Evolutionary conservation across 495 filamentous ascomycete species (phyloP).

Genomic region (Talaromyces ruber): DNA sequence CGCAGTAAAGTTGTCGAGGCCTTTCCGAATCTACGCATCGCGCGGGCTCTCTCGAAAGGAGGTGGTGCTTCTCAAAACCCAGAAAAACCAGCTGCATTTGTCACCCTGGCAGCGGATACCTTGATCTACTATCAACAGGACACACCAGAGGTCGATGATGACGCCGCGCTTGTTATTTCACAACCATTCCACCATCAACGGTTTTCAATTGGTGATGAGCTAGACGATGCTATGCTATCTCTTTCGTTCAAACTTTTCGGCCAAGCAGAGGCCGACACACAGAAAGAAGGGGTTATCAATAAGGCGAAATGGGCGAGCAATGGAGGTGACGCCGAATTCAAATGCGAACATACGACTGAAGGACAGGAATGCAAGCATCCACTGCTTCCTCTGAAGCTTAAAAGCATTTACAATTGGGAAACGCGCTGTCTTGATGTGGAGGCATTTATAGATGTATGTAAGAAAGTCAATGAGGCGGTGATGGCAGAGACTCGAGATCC

Average conservation of each 20-base stretch:
- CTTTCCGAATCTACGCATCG: conserved; percentile 20
- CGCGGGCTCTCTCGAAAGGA: neutral
- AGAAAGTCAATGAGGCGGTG: neutral
- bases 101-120: neutral
- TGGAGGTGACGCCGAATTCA: neutral
- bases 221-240: conserved; percentile 4
- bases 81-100: neutral
- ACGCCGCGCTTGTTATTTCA: conserved; percentile 11
- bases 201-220: conserved; percentile 13
- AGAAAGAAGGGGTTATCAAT: neutral
- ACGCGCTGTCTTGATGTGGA: neutral
- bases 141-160: conserved; percentile 5
- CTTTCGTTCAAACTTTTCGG: conserved; percentile 2
- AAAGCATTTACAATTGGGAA: too few species aligned
- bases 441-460: neutral
- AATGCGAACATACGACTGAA: too few species aligned
- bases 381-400: too few species aligned
- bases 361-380: too few species aligned
- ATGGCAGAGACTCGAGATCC: neutral
- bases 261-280: too few species aligned
- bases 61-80: too few species aligned
- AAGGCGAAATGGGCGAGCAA: neutral
- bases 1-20: conserved; percentile 14
- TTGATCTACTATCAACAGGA: neutral
- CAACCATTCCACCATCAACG: conserved; percentile 26